A percentile compares a stretch with the other conserved stretches of the same genome.
These are phyloP conservation scores for Epicoccum nigrum DNA, from an alignment of 2,329 filamentous ascomycete species.

Conservation along the genomic window DNA sequence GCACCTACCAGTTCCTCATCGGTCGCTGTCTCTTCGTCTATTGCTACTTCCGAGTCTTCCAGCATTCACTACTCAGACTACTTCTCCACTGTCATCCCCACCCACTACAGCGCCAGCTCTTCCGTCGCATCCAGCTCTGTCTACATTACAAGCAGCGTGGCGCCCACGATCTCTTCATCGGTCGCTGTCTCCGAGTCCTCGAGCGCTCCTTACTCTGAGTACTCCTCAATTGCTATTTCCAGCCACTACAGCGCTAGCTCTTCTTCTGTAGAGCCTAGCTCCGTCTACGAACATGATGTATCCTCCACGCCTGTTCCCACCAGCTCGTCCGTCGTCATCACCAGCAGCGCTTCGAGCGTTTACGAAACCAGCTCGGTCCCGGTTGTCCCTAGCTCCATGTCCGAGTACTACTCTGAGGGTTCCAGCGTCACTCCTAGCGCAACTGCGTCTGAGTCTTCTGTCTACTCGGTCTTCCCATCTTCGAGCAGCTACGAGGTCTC, in stretches of 20 bases:
- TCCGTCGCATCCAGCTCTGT: constrained; percentile 8
- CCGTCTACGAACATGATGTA: too few relatives aligned
- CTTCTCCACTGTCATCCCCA: constrained; percentile 12
- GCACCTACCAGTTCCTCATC: neutral
- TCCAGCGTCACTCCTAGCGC: constrained; percentile 2
- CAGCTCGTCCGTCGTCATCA: constrained; percentile 2
- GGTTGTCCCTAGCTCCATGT: constrained; percentile 1
- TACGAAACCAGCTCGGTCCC: constrained; percentile 6
- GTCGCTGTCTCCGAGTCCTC: constrained; percentile 2
- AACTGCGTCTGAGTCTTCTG: constrained; percentile 6
- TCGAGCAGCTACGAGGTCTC: constrained; percentile 11
- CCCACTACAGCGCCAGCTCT: constrained; percentile 11
- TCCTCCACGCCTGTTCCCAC: too few relatives aligned
- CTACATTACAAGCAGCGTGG: too few relatives aligned
- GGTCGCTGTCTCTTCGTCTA: constrained; percentile 1
- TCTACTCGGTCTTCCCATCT: constrained; percentile 5
- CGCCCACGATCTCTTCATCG: neutral
- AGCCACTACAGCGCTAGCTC: constrained; percentile 11
- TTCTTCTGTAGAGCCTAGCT: constrained; percentile 10
- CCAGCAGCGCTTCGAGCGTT: constrained; percentile 10
- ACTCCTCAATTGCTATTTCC: constrained; percentile 11
- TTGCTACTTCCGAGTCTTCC: constrained; percentile 8
- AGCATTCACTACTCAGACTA: constrained; percentile 11
- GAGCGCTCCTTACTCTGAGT: constrained; percentile 8
- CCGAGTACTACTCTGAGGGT: too few relatives aligned